Percentiles rank a stretch among this genome's conserved stretches.
Conservation (phyloP, 2,329 filamentous ascomycete species). For the Penicillium sp. region DNA sequence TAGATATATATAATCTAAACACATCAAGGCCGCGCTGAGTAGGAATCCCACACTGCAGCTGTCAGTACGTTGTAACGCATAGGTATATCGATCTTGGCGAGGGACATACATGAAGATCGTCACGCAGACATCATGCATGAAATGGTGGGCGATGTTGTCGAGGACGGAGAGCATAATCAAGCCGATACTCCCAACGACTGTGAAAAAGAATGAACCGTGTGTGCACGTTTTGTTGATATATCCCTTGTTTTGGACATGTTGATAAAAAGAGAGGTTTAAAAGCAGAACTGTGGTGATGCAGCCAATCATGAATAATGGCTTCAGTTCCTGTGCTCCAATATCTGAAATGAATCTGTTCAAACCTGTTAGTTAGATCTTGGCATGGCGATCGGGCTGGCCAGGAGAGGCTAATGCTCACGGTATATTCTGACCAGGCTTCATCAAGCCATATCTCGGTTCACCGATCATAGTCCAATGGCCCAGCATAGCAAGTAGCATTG, state of each 20-base stretch:
- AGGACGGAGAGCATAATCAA: conserved; percentile 17
- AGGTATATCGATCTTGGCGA: background rate
- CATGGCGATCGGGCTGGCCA: background rate
- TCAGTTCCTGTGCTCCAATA: conserved; percentile 16
- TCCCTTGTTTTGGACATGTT: conserved; percentile 16
- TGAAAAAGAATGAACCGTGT: conserved; percentile 17
- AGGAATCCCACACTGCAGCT: conserved; percentile 12
- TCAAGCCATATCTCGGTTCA: conserved; percentile 16
- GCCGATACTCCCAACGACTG: conserved; percentile 16
- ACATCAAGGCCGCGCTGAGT: conserved; percentile 17
- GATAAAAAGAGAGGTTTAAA: conserved; percentile 18
- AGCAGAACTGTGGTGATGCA: conserved; percentile 18
- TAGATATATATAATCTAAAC: conserved; percentile 19
- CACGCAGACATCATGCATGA: conserved; percentile 18
- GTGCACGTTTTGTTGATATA: conserved; percentile 15
- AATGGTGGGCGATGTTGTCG: conserved; percentile 18
- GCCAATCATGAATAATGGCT: conserved; percentile 17
- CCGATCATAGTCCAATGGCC: conserved; percentile 18
- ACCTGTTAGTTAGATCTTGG: background rate
- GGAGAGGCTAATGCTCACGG: conserved; percentile 9
- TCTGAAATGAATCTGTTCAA: conserved; percentile 17
- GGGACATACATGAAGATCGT: conserved; percentile 17
- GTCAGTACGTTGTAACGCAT: conserved; percentile 3
- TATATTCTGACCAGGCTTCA: conserved; percentile 20
- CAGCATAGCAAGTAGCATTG: conserved; percentile 16